Conservation (phyloP, 192 early-diverging fungal genomes). For the Dissophora ornata region DNA sequence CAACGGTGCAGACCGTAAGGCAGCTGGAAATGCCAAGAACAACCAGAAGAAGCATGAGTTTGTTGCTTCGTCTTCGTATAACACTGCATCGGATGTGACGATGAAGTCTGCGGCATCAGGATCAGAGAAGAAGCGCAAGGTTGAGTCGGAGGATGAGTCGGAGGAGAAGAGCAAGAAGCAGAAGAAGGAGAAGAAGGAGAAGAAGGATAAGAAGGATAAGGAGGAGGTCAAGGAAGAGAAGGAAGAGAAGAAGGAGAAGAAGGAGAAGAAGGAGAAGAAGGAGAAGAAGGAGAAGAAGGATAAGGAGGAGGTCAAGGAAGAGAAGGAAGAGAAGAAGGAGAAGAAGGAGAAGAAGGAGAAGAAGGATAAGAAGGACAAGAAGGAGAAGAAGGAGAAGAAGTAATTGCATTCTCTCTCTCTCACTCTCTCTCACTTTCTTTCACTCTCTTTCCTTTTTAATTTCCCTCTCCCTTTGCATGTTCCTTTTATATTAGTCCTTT, state of each 20-base stretch:
- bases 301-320: conserved; percentile 56
- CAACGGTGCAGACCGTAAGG: conserved; percentile 72
- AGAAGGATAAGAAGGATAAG: conserved; percentile 60
- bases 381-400: conserved; percentile 56
- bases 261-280: conserved; percentile 65
- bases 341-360: conserved; percentile 67
- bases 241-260: conserved; percentile 63
- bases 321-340: conserved; percentile 57
- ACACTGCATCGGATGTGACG: conserved; percentile 52
- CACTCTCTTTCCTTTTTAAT: conserved; percentile 16
- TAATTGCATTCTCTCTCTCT: too few relatives aligned
- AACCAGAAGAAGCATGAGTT: conserved; percentile 74
- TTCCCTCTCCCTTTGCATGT: conserved; percentile 13
- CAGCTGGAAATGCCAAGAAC: conserved; percentile 70
- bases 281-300: conserved; percentile 63
- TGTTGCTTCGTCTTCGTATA: conserved; percentile 61
- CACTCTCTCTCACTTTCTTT: conserved; percentile 7
- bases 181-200: conserved; percentile 58
- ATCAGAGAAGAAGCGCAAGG: conserved; percentile 57
- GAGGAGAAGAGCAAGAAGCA: conserved; percentile 58
- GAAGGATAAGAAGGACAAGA: conserved; percentile 63
- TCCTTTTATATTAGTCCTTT: conserved; percentile 19
- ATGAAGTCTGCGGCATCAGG: conserved; percentile 42
- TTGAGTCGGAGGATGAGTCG: conserved; percentile 47
- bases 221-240: conserved; percentile 56